Evolutionary conservation across 192 early-diverging fungal species (phyloP), one percentile per base, ranked within the genome.

Genomic region (Coemansia sp.): DNA sequence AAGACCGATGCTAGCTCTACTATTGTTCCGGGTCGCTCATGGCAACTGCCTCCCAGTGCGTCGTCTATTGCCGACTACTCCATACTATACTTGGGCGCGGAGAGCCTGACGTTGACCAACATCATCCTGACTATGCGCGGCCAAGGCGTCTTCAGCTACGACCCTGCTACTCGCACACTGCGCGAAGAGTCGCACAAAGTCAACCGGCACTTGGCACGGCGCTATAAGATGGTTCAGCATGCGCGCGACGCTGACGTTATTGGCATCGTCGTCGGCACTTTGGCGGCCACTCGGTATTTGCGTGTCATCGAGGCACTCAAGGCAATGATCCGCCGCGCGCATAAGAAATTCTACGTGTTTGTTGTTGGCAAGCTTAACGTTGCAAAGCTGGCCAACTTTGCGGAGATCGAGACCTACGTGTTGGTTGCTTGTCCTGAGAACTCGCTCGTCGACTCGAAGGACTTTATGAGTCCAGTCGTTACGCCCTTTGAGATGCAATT

Each of bases 351-450:
- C 9, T 95, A 97, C 67, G 74, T 94, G 22, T 90, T 95, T 65
- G 89, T 92, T 2, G 92, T 99, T 70, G 97, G 97, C 47, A 98
- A 98, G 65, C 89, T 96, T 12, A 96, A 93, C 64, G 92, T 94
- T 1, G 92, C 93, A 56, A 99, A 99, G 75, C 89, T 99, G 75
- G 97, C 92, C 35, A 99, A 99, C 61, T 98, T 99, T 66, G 86
- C 93, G 69, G 97, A 99, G 77, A 93, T 99, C 55, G 90, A 99
- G 65, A 87, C 86, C 16, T 98, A 93, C 74, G 93, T 95, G 4
- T 82, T 96, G 32, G 92, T 97, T 6, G 92, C 94, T 8, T 99
- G 97, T 70, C 94, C 96, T 6, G 94, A 99, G 71, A 97, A 96
- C 84, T 89, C 90, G 52, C 85, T 99, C 63, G 87, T 97, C 30